phyloP scores from a whole-genome alignment of 805 yeast genomes.

The Teunomyces atbi region DNA sequence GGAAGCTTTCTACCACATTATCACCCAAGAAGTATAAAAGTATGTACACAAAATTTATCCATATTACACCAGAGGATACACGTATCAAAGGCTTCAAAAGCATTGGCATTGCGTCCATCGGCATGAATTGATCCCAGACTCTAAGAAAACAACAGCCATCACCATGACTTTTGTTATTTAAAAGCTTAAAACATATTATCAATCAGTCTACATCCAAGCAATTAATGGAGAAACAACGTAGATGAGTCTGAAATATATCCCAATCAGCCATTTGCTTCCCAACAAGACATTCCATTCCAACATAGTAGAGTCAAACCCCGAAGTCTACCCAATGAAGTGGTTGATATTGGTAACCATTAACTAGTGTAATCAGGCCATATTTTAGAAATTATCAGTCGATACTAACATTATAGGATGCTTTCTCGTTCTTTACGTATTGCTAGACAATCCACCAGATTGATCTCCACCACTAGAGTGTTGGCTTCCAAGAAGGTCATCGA shows the following conservation, averaged over 20 bases:
- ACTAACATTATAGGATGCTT: constrained; percentile 28
- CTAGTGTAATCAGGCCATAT: neutral
- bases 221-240: neutral
- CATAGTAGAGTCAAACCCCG: neutral
- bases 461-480: constrained; percentile 31
- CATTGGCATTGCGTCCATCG: neutral
- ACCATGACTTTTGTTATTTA: neutral
- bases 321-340: neutral
- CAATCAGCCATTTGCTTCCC: neutral
- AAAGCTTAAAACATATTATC: neutral
- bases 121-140: neutral
- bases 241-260: too few species aligned
- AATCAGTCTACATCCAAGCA: neutral
- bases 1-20: constrained; percentile 3
- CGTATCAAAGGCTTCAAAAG: neutral
- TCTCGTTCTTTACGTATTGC: constrained; percentile 41
- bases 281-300: neutral
- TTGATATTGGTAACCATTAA: neutral
- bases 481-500: constrained; percentile 30
- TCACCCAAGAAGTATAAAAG: constrained; percentile 3
- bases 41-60: neutral
- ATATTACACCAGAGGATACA: too few species aligned
- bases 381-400: neutral
- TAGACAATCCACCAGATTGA: constrained; percentile 31
- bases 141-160: neutral